Conservation (phyloP, 768 basidiomycete species). For the Exsudoporus frostii region DNA sequence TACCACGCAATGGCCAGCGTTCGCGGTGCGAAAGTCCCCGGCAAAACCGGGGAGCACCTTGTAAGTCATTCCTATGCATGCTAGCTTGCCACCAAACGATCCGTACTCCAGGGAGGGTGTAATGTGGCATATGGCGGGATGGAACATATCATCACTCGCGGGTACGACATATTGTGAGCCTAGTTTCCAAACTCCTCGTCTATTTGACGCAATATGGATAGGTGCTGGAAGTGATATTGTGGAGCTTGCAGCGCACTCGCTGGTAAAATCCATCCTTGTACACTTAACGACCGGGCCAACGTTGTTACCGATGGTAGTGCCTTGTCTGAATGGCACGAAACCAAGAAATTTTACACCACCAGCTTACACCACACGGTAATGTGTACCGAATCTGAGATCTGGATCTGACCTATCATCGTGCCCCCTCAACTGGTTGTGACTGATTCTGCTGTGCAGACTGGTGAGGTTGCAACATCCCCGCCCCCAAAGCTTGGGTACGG, state of each 20-base stretch:
- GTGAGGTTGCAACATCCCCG: conserved; percentile 55
- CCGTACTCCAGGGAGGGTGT: conserved; percentile 35
- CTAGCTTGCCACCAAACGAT: neutral
- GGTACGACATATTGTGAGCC: conserved; percentile 46
- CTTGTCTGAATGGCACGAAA: neutral
- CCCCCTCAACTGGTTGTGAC: conserved; percentile 29
- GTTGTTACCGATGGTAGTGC: neutral
- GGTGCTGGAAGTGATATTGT: conserved; percentile 36
- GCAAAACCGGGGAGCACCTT: conserved; percentile 70
- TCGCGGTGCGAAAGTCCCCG: conserved; percentile 58
- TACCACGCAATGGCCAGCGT: conserved; percentile 64
- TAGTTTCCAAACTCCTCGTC: neutral
- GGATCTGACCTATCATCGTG: conserved; percentile 16
- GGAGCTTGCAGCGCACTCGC: neutral
- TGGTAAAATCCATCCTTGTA: neutral
- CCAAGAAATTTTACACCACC: conserved; percentile 1
- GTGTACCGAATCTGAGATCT: neutral
- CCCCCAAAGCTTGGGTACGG: conserved; percentile 86
- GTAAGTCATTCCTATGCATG: conserved; percentile 36
- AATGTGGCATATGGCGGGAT: conserved; percentile 39
- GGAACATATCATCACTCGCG: conserved; percentile 37
- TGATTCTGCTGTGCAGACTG: conserved; percentile 31
- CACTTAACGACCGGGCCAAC: neutral
- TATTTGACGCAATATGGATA: conserved; percentile 9
- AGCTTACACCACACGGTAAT: conserved; percentile 4